These are phyloP conservation scores for Podospora sp. DNA, from an alignment of 495 filamentous ascomycete genomes.

Conservation along the genomic window DNA sequence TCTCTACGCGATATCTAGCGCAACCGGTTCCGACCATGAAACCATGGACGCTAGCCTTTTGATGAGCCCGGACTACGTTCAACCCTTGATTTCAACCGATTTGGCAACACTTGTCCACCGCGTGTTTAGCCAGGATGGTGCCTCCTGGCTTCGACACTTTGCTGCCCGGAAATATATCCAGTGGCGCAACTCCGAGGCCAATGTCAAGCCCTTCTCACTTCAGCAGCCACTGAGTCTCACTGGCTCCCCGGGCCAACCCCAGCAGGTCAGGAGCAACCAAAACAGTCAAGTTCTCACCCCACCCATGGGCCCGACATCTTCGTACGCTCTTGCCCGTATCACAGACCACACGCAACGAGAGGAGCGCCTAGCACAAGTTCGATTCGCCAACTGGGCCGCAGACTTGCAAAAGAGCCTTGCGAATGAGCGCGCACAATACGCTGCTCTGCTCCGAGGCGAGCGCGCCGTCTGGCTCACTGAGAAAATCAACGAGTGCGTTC, in stretches of 20 bases:
- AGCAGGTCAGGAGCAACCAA: constrained; percentile 15
- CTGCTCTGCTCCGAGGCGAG: constrained; percentile 69
- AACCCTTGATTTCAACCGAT: constrained; percentile 80
- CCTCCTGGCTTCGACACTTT: constrained; percentile 83
- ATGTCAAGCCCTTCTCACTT: constrained; percentile 13
- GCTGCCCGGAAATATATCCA: constrained; percentile 86
- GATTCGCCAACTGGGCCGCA: constrained; percentile 85
- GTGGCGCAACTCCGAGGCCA: constrained; percentile 51
- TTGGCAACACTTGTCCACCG: constrained; percentile 67
- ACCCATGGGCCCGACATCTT: constrained; percentile 47
- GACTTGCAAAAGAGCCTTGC: constrained; percentile 83
- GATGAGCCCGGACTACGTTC: constrained; percentile 92
- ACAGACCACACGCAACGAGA: constrained; percentile 72
- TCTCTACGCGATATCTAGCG: constrained; percentile 83
- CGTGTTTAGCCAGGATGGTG: constrained; percentile 77
- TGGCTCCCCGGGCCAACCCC: neutral
- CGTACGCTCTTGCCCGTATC: constrained; percentile 71
- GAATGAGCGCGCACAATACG: constrained; percentile 78
- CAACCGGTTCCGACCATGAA: constrained; percentile 73
- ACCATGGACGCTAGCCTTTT: constrained; percentile 93
- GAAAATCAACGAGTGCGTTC: constrained; percentile 70
- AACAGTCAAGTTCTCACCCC: constrained; percentile 22
- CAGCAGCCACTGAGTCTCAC: neutral
- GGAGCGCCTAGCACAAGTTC: constrained; percentile 74
- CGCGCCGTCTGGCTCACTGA: constrained; percentile 79